Evolutionary conservation across 2,329 filamentous ascomycete genomes (phyloP).

Genomic region (Uncinocarpus reesii): DNA sequence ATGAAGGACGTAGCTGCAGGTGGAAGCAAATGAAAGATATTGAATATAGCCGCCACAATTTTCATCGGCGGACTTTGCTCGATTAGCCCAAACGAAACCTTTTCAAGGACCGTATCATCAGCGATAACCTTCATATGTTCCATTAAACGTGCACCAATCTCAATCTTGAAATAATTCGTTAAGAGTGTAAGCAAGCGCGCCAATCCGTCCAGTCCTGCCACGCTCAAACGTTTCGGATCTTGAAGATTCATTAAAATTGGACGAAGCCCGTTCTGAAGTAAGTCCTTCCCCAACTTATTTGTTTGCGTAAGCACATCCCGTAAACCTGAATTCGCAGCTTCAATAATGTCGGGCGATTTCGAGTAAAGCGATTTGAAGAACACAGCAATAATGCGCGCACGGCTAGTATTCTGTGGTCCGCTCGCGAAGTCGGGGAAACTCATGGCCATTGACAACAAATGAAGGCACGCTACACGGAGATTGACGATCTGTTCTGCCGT

Average conservation of each 20-base stretch:
- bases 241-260: constrained; percentile 96
- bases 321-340: constrained; percentile 82
- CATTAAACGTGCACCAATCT: constrained; percentile 85
- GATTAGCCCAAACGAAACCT: constrained; percentile 86
- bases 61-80: constrained; percentile 91
- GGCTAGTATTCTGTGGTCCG: constrained; percentile 54
- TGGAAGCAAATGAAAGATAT: constrained; percentile 93
- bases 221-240: constrained; percentile 79
- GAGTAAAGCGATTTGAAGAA: constrained; percentile 98
- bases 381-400: constrained; percentile 68
- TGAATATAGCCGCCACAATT: constrained; percentile 86
- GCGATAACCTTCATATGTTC: constrained; percentile 90
- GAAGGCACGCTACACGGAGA: constrained; percentile 84
- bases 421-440: constrained; percentile 83
- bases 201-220: constrained; percentile 81
- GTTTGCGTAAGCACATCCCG: constrained; percentile 79
- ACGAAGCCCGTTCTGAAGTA: constrained; percentile 84
- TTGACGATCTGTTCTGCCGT: constrained; percentile 93
- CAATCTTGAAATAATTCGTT: constrained; percentile 98
- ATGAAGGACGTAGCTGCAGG: constrained; percentile 84
- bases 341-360: constrained; percentile 81
- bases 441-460: constrained; percentile 85
- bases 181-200: constrained; percentile 80
- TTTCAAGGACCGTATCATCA: constrained; percentile 67
- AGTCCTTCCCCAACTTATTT: constrained; percentile 85